Conservation (phyloP, 2,329 filamentous ascomycete species). For the Bipolaris bicolor region DNA sequence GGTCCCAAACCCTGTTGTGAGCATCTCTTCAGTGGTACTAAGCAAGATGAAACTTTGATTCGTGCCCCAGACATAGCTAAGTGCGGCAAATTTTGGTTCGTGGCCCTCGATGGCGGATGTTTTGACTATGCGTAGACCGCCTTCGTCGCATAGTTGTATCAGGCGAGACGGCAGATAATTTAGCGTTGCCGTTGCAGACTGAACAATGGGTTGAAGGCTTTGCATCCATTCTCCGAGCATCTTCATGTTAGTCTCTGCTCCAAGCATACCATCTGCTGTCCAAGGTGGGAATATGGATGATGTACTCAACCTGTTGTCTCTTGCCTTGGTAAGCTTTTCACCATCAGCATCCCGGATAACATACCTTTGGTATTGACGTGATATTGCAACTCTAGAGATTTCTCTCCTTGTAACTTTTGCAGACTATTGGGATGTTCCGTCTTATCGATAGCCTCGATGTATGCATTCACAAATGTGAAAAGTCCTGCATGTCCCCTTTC, state of each 20-base stretch:
- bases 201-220: not conserved
- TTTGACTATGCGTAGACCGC: not conserved
- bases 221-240: not conserved
- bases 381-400: not conserved
- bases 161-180: not conserved
- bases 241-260: not conserved
- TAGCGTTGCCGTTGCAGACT: not conserved
- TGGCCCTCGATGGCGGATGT: not conserved
- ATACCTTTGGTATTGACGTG: not conserved
- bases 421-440: not conserved
- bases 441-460: slow-evolving; percentile 6
- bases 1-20: slow-evolving; percentile 1
- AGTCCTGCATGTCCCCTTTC: slow-evolving; percentile 9
- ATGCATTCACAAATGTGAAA: slow-evolving; percentile 11
- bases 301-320: not conserved
- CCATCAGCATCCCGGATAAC: not conserved
- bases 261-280: not conserved
- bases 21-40: not conserved
- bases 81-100: slow-evolving; percentile 4
- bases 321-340: not conserved
- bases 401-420: not conserved
- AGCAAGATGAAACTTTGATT: slow-evolving; percentile 10
- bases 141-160: not conserved
- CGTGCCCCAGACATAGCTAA: slow-evolving; percentile 15
- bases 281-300: not conserved